These are phyloP conservation scores for Auricularia sp. DNA, from an alignment of 768 basidiomycete genomes.

Conservation along the genomic window DNA sequence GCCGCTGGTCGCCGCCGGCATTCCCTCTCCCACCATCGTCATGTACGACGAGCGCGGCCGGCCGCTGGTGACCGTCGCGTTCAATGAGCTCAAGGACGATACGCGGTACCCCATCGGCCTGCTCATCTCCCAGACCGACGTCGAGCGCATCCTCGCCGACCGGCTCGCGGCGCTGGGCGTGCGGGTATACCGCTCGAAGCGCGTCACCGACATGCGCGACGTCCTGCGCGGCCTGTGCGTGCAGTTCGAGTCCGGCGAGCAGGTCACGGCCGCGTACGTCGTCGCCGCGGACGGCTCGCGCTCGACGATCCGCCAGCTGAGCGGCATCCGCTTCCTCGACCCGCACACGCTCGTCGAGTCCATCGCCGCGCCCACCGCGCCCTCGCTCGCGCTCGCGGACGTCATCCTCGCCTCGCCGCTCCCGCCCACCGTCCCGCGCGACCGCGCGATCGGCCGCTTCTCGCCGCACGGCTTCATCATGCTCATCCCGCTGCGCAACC, in stretches of 20 bases:
- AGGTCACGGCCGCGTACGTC: conserved; percentile 36
- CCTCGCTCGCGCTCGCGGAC: conserved; percentile 40
- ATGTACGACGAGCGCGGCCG: conserved; percentile 8
- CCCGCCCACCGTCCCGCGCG: conserved; percentile 15
- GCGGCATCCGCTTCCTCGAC: conserved; percentile 35
- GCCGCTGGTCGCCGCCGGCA: conserved; percentile 27
- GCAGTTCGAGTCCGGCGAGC: conserved; percentile 37
- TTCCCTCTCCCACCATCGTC: background rate
- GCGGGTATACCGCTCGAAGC: conserved; percentile 27
- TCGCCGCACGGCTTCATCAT: conserved; percentile 27
- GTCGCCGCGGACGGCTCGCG: conserved; percentile 43
- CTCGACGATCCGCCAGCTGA: conserved; percentile 34
- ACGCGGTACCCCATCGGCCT: conserved; percentile 37
- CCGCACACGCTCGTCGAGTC: conserved; percentile 24
- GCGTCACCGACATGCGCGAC: conserved; percentile 25
- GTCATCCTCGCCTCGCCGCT: conserved; percentile 27
- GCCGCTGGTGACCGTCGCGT: conserved; percentile 21
- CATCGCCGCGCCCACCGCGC: conserved; percentile 20
- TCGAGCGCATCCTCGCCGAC: conserved; percentile 32
- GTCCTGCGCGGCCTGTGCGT: conserved; percentile 25
- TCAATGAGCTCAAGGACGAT: conserved; percentile 27
- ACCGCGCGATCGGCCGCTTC: conserved; percentile 17
- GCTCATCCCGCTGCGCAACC: conserved; percentile 24
- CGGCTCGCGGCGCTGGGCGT: conserved; percentile 25
- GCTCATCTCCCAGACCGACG: conserved; percentile 34